These are phyloP conservation scores for Populus simonii DNA, from an alignment of 345 rosid genomes.

Conservation along the genomic window DNA sequence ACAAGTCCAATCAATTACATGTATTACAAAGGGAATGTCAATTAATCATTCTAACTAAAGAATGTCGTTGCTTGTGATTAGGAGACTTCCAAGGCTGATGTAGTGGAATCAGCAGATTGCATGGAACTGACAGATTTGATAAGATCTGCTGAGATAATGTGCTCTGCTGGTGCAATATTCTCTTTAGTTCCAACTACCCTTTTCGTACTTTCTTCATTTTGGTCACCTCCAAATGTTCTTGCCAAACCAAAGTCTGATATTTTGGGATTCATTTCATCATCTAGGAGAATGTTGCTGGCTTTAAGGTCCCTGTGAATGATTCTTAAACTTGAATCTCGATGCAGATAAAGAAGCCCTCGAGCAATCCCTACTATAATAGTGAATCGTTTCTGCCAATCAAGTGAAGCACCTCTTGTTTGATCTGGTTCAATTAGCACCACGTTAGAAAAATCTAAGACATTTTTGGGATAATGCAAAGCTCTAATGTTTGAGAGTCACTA, in stretches of 20 bases:
- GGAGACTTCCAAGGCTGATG: too few species aligned
- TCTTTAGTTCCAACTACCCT: constrained; percentile 3
- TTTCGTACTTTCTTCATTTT: constrained; percentile 9
- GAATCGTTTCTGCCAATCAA: constrained; percentile 12
- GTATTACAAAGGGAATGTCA: too few species aligned
- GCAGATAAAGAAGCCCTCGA: constrained; percentile 16
- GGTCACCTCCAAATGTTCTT: constrained; percentile 16
- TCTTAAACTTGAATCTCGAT: constrained; percentile 11
- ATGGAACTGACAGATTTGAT: too few species aligned
- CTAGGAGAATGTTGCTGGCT: constrained; percentile 16
- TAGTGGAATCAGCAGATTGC: too few species aligned
- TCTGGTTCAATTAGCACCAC: neutral
- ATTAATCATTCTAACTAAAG: too few species aligned
- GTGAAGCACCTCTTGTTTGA: constrained; percentile 16
- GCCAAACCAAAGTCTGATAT: constrained; percentile 18
- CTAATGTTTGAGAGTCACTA: constrained; percentile 1
- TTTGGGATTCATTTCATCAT: constrained; percentile 18
- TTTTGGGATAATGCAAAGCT: too few species aligned
- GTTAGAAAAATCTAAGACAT: neutral
- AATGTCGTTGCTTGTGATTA: too few species aligned
- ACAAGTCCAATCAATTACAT: too few species aligned
- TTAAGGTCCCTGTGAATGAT: neutral
- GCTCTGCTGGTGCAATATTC: too few species aligned
- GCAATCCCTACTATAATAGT: constrained; percentile 13
- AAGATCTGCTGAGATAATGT: too few species aligned